Conservation (phyloP, 192 early-diverging fungal species). For the Powellomyces hirtus region DNA sequence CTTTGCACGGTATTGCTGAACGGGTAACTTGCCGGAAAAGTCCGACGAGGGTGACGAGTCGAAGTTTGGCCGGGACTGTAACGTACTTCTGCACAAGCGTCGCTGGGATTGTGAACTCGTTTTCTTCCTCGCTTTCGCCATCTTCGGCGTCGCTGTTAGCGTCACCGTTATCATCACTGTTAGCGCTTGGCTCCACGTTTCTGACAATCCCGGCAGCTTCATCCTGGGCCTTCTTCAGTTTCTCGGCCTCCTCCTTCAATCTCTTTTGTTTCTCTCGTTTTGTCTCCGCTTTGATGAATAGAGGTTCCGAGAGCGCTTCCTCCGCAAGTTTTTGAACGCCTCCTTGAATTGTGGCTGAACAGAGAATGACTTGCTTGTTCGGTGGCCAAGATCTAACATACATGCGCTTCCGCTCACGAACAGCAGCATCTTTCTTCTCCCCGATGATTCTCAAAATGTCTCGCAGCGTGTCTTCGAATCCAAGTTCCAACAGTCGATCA, state of each 20-base stretch:
- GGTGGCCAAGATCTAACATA: constrained; percentile 37
- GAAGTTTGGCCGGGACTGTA: constrained; percentile 85
- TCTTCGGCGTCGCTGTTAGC: neutral
- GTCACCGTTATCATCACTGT: neutral
- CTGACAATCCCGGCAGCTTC: neutral
- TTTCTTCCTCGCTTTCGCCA: constrained; percentile 15
- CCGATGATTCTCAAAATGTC: constrained; percentile 45
- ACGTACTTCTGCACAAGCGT: constrained; percentile 87
- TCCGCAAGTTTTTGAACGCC: constrained; percentile 83
- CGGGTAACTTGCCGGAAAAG: constrained; percentile 62
- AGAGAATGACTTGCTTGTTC: constrained; percentile 52
- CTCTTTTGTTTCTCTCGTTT: neutral
- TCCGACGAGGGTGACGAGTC: constrained; percentile 80
- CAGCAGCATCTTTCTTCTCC: constrained; percentile 22
- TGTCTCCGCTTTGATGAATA: constrained; percentile 59
- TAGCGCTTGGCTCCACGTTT: neutral
- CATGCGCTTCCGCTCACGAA: constrained; percentile 13
- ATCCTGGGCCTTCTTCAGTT: constrained; percentile 14
- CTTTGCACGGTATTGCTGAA: constrained; percentile 50
- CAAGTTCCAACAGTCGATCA: constrained; percentile 92
- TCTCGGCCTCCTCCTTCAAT: constrained; percentile 8
- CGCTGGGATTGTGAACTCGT: constrained; percentile 66
- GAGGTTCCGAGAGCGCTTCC: constrained; percentile 71
- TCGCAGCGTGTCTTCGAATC: constrained; percentile 62
- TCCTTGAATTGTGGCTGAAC: constrained; percentile 90